phyloP scores from a whole-genome alignment of 345 rosid genomes.

The Capsella bursapastoris region DNA sequence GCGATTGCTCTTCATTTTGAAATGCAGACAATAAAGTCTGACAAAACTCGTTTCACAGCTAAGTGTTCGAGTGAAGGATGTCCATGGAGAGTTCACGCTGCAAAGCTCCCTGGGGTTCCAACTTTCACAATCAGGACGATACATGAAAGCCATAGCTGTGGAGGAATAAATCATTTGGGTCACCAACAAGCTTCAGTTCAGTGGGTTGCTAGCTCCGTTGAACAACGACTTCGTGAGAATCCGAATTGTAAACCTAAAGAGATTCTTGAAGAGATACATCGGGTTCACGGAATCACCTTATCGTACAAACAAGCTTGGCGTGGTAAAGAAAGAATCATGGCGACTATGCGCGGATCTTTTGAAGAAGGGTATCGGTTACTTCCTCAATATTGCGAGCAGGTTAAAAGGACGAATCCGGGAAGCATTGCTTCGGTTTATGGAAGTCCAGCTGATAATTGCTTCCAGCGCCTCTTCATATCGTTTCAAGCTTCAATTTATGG shows the following conservation, averaged over 20 bases:
- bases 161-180: slow-evolving; percentile 95
- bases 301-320: slow-evolving; percentile 99
- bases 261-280: slow-evolving; percentile 96
- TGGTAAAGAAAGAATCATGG: slow-evolving; percentile 98
- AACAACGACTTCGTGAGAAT: slow-evolving; percentile 88
- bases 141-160: slow-evolving; percentile 85
- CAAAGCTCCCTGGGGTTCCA: slow-evolving; percentile 97
- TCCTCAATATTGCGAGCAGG: slow-evolving; percentile 93
- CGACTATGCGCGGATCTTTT: slow-evolving; percentile 97
- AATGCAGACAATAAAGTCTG: slow-evolving; percentile 98
- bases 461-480: slow-evolving; percentile 95
- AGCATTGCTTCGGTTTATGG: slow-evolving; percentile 94
- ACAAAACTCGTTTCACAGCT: slow-evolving; percentile 97
- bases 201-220: slow-evolving; percentile 97
- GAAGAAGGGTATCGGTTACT: slow-evolving; percentile 97
- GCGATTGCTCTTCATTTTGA: slow-evolving; percentile 98
- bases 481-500: slow-evolving; percentile 98
- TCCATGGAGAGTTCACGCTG: slow-evolving; percentile 98
- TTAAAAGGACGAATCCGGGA: slow-evolving; percentile 84
- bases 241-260: slow-evolving; percentile 97
- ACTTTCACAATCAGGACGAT: slow-evolving; percentile 94
- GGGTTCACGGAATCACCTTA: slow-evolving; percentile 89
- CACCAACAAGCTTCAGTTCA: slow-evolving; percentile 99
- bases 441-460: slow-evolving; percentile 70
- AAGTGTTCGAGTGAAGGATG: slow-evolving; percentile 97